Evolutionary conservation across 176 grass and related monocot species (phyloP).

Genomic region (Carex parvula): DNA sequence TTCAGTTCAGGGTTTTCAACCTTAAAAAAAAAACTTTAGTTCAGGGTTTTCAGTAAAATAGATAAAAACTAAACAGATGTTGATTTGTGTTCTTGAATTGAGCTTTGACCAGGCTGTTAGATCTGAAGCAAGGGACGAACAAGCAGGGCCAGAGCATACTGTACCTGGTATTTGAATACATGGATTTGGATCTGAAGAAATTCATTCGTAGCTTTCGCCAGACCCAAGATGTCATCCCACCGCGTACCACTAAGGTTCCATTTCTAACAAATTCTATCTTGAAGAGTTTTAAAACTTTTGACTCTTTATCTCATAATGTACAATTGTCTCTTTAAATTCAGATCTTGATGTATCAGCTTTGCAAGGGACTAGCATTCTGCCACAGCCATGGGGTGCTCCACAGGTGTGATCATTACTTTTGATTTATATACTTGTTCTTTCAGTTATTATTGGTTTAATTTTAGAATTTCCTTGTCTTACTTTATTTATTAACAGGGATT

Average conservation of each 20-base stretch:
- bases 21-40: background rate
- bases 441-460: background rate
- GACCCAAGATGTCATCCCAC: conserved; percentile 54
- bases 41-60: background rate
- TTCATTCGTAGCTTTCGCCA: conserved; percentile 71
- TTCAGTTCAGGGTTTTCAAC: background rate
- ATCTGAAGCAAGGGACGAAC: conserved; percentile 94
- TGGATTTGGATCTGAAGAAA: conserved; percentile 99
- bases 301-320: background rate
- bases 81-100: conserved; percentile 16
- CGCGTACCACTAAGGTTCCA: conserved; percentile 55
- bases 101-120: conserved; percentile 43
- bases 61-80: background rate
- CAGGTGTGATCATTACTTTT: conserved; percentile 30
- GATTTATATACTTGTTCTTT: background rate
- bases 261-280: background rate
- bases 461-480: background rate
- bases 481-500: conserved; percentile 40
- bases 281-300: background rate
- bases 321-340: conserved; percentile 30
- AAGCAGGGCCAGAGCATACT: conserved; percentile 89
- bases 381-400: conserved; percentile 85
- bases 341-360: conserved; percentile 97
- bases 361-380: conserved; percentile 81
- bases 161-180: conserved; percentile 97